A percentile compares a stretch with the other conserved stretches of the same genome.
These are phyloP conservation scores for Ananas comosus DNA, from an alignment of 176 grass and related monocot species.

Conservation along the genomic window DNA sequence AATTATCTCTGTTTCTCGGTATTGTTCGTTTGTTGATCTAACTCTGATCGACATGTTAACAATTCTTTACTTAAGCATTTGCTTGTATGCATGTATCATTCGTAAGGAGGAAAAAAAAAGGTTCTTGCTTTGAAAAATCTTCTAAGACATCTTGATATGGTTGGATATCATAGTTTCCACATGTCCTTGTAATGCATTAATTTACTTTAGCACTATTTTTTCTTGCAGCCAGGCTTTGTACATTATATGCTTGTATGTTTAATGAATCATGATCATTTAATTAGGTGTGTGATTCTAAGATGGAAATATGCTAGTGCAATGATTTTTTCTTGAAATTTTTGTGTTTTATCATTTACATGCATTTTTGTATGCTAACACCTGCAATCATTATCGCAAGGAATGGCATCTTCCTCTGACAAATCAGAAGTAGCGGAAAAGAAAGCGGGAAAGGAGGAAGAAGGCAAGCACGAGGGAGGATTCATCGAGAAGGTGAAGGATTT, in stretches of 20 bases:
- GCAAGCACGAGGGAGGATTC: slow-evolving; percentile 29
- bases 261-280: not conserved
- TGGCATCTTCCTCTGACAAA: slow-evolving; percentile 33
- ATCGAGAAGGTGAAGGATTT: slow-evolving; percentile 68
- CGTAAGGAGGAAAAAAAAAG: not conserved
- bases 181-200: too few relatives aligned
- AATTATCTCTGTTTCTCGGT: not conserved
- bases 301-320: not conserved
- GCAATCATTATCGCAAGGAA: not conserved
- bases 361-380: not conserved
- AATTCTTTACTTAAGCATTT: not conserved
- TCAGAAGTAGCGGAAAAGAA: slow-evolving; percentile 32
- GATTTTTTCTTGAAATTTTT: not conserved
- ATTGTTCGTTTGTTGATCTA: not conserved
- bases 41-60: not conserved
- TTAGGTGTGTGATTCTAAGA: not conserved
- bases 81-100: not conserved
- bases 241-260: too few relatives aligned
- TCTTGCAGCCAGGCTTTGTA: too few relatives aligned
- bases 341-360: not conserved
- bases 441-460: slow-evolving; percentile 13
- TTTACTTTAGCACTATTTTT: too few relatives aligned
- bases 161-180: too few relatives aligned
- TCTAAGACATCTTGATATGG: too few relatives aligned
- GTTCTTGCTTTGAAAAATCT: not conserved